phyloP scores from a whole-genome alignment of 2,329 filamentous ascomycete species.

The Trichoderma hamatum region DNA sequence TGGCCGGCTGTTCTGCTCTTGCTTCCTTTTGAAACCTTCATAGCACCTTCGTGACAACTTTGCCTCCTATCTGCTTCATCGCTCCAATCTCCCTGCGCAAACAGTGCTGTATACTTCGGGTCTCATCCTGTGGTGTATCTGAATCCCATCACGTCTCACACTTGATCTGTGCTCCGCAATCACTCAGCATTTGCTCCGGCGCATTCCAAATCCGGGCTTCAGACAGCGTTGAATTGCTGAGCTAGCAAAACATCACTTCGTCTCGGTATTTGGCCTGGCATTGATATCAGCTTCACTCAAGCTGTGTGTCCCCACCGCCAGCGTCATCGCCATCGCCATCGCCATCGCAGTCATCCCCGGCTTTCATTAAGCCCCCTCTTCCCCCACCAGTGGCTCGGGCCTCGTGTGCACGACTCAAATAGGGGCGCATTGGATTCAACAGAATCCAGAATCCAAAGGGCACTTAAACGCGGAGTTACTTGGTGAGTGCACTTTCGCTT shows the following conservation, averaged over 20 bases:
- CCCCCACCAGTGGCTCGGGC: constrained; percentile 1
- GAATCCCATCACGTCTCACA: constrained; percentile 15
- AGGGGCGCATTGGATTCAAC: constrained; percentile 4
- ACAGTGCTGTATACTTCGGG: constrained; percentile 2
- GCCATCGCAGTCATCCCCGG: background rate
- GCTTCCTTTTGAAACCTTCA: background rate
- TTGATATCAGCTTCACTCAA: background rate
- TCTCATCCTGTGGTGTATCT: constrained; percentile 23
- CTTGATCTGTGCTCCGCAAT: constrained; percentile 4
- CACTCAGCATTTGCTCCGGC: background rate
- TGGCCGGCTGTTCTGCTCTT: constrained; percentile 6
- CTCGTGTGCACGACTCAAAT: background rate
- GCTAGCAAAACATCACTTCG: background rate
- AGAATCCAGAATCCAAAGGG: background rate
- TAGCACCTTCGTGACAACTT: background rate
- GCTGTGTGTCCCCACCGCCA: background rate
- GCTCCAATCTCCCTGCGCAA: constrained; percentile 4
- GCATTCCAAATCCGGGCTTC: constrained; percentile 8
- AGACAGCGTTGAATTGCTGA: constrained; percentile 4
- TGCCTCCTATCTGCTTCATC: background rate
- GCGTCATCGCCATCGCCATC: background rate
- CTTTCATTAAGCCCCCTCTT: background rate
- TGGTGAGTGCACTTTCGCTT: constrained; percentile 23
- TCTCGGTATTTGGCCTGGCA: background rate
- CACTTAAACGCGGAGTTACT: constrained; percentile 2